These are phyloP conservation scores for Exserohilum turcica DNA, from an alignment of 2,329 filamentous ascomycete genomes.

Conservation along the genomic window DNA sequence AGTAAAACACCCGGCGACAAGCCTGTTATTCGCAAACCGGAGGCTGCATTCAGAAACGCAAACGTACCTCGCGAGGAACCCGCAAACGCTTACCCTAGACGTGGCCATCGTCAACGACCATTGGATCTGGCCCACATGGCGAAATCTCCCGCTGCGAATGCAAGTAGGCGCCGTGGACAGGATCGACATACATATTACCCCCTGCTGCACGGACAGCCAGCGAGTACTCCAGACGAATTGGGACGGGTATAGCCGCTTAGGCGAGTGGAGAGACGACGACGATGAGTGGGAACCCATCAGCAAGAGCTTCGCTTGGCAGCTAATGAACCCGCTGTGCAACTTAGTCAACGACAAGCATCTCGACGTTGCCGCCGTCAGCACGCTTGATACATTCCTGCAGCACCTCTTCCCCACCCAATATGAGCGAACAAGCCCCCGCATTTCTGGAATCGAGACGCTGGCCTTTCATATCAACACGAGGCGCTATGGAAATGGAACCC, in stretches of 20 bases:
- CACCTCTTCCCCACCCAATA: background rate
- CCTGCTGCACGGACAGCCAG: slow-evolving; percentile 14
- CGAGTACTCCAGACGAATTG: background rate
- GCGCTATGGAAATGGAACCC: slow-evolving; percentile 5
- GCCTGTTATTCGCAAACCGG: slow-evolving; percentile 8
- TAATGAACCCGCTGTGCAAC: background rate
- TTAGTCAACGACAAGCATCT: background rate
- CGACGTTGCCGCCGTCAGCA: background rate
- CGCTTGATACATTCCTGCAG: background rate
- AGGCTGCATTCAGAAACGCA: slow-evolving; percentile 12
- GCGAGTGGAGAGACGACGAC: background rate
- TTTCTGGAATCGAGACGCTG: slow-evolving; percentile 6
- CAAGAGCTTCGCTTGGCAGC: background rate
- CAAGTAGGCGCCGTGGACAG: slow-evolving; percentile 1
- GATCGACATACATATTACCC: slow-evolving; percentile 15
- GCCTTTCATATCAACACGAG: slow-evolving; percentile 13
- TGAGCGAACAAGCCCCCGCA: background rate
- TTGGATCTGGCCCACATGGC: slow-evolving; percentile 25
- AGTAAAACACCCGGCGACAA: background rate
- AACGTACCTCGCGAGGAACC: slow-evolving; percentile 5
- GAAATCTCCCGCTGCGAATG: slow-evolving; percentile 9
- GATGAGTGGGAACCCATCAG: background rate
- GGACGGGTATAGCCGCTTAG: background rate
- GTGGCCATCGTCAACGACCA: slow-evolving; percentile 18
- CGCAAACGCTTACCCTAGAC: slow-evolving; percentile 13